These are phyloP conservation scores for Neurospora terricola DNA, from an alignment of 495 filamentous ascomycete species.

Conservation along the genomic window DNA sequence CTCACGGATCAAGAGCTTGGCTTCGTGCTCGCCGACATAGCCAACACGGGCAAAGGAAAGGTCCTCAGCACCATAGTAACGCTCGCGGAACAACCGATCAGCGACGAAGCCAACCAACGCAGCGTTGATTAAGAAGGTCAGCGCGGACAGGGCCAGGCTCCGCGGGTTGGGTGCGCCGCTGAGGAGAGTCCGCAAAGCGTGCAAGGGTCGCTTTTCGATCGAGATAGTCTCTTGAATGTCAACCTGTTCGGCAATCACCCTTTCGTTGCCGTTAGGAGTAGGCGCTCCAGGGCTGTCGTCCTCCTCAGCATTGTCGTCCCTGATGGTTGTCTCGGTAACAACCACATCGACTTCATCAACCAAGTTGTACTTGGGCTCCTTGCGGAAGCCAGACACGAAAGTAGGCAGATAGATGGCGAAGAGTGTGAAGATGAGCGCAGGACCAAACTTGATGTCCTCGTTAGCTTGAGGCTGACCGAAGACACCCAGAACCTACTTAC, in stretches of 20 bases:
- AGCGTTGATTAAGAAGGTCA: conserved; percentile 62
- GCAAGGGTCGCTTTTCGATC: conserved; percentile 25
- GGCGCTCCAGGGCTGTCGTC: conserved; percentile 9
- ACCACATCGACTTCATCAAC: conserved; percentile 53
- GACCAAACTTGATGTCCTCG: conserved; percentile 39
- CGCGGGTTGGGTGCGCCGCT: conserved; percentile 66
- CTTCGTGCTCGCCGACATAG: conserved; percentile 71
- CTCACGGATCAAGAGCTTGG: conserved; percentile 76
- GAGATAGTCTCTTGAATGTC: conserved; percentile 43
- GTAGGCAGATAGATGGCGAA: conserved; percentile 65
- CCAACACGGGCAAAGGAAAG: conserved; percentile 77
- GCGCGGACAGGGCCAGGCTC: conserved; percentile 42
- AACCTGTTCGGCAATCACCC: conserved; percentile 34
- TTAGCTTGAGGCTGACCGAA: neutral
- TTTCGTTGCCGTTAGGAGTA: neutral
- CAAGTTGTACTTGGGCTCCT: conserved; percentile 48
- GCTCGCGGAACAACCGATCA: conserved; percentile 65
- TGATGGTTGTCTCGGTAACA: conserved; percentile 40
- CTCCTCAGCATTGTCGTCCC: conserved; percentile 17
- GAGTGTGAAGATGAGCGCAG: conserved; percentile 56
- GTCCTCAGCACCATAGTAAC: conserved; percentile 59
- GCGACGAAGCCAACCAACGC: conserved; percentile 52
- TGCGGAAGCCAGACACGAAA: conserved; percentile 48
- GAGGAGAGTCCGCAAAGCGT: conserved; percentile 52
- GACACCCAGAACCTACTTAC: conserved; percentile 18